phyloP scores from a whole-genome alignment of 208 protist genomes.

The Crithidia sp. region DNA sequence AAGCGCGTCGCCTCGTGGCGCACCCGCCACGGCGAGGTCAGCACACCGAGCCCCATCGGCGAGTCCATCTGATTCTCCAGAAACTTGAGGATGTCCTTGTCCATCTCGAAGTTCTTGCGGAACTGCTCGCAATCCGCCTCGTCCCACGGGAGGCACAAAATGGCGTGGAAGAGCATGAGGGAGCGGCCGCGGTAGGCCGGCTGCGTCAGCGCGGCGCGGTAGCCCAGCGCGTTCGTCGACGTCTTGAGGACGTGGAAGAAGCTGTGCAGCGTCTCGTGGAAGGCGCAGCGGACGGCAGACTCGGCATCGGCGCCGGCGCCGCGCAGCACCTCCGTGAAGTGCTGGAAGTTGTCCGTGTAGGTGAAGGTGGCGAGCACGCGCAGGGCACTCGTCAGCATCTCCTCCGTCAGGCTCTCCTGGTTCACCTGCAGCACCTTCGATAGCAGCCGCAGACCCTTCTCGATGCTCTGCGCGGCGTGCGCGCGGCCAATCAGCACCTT shows the following conservation, averaged over 20 bases:
- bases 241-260: slow-evolving; percentile 33
- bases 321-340: slow-evolving; percentile 67
- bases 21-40: slow-evolving; percentile 53
- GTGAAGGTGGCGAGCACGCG: slow-evolving; percentile 59
- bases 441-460: slow-evolving; percentile 63
- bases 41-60: slow-evolving; percentile 46
- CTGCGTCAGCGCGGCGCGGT: slow-evolving; percentile 53
- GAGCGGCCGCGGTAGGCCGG: slow-evolving; percentile 46
- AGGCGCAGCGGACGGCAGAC: slow-evolving; percentile 58
- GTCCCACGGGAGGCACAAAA: slow-evolving; percentile 88
- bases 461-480: slow-evolving; percentile 55
- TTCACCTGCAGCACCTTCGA: slow-evolving; percentile 33
- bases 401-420: slow-evolving; percentile 25
- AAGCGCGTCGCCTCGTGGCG: slow-evolving; percentile 33
- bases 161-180: slow-evolving; percentile 66
- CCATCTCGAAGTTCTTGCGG: slow-evolving; percentile 40
- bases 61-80: slow-evolving; percentile 69
- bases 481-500: slow-evolving; percentile 64
- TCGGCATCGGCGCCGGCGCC: slow-evolving; percentile 80
- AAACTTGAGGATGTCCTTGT: slow-evolving; percentile 55
- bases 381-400: slow-evolving; percentile 36
- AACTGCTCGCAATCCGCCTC: slow-evolving; percentile 79
- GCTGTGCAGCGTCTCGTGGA: slow-evolving; percentile 68
- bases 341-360: slow-evolving; percentile 48
- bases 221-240: slow-evolving; percentile 25